Conservation (phyloP, 257 asterid species). For the Orobanche coerulescens region DNA sequence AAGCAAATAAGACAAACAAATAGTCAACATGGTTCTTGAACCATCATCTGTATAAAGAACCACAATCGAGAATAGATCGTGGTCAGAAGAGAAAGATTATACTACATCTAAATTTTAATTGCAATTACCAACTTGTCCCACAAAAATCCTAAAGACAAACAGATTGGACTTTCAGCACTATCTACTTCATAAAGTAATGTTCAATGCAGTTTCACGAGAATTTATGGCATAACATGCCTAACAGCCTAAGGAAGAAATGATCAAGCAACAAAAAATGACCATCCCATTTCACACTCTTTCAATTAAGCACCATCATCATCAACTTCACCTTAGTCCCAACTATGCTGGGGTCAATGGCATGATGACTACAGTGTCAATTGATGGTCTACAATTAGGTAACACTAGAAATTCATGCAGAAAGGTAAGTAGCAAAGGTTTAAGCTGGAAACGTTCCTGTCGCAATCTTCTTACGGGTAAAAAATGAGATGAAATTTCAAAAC, state of each 20-base stretch:
- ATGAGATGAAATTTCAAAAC: too few relatives aligned
- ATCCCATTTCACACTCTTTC: neutral
- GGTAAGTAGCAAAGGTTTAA: too few relatives aligned
- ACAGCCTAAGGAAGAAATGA: neutral
- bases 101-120: neutral
- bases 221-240: neutral
- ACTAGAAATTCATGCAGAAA: too few relatives aligned
- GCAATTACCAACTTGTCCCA: neutral
- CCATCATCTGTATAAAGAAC: conserved; percentile 6
- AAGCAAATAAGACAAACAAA: neutral
- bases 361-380: too few relatives aligned
- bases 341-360: too few relatives aligned
- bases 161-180: neutral
- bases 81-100: neutral
- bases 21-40: neutral
- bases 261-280: neutral
- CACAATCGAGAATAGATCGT: neutral
- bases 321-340: too few relatives aligned
- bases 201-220: neutral
- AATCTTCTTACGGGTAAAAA: too few relatives aligned
- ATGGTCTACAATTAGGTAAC: too few relatives aligned
- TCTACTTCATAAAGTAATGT: neutral
- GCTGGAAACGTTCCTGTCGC: too few relatives aligned
- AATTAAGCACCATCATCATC: neutral
- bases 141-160: neutral